These are phyloP conservation scores for Gastrolobium bilobum DNA, from an alignment of 306 rosid species.

Conservation along the genomic window DNA sequence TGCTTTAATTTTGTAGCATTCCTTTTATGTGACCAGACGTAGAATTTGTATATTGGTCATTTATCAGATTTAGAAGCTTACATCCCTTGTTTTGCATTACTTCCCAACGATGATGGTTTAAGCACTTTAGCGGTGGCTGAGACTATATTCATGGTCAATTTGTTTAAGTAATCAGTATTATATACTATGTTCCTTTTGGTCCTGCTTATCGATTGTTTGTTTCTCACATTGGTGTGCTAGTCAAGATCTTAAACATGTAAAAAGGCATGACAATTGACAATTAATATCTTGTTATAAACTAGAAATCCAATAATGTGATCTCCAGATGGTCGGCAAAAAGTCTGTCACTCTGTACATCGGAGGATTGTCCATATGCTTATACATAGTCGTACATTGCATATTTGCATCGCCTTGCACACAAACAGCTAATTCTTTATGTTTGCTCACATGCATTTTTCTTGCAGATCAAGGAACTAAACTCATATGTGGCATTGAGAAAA, in stretches of 20 bases:
- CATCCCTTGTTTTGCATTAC: constrained; percentile 1
- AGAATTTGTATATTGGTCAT: not conserved
- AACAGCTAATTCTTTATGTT: constrained; percentile 32
- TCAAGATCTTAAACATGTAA: not conserved
- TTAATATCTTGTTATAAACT: not conserved
- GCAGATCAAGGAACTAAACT: constrained; percentile 91
- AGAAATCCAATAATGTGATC: not conserved
- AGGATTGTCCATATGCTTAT: not conserved
- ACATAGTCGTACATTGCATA: not conserved
- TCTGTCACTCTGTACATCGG: too few relatives aligned
- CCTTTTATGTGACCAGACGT: not conserved
- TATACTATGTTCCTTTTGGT: not conserved
- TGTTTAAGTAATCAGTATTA: not conserved
- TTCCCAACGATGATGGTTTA: not conserved
- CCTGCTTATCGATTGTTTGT: not conserved
- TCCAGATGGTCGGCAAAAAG: not conserved
- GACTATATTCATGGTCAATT: not conserved
- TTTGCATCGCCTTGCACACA: not conserved
- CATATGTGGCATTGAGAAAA: constrained; percentile 85
- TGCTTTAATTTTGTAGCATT: not conserved
- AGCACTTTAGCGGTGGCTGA: not conserved
- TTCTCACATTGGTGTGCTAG: constrained; percentile 5
- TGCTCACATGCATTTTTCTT: constrained; percentile 34
- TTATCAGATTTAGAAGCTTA: not conserved
- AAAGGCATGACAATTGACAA: not conserved